These are phyloP conservation scores for Candida wancherniae DNA, from an alignment of 805 yeast species.

Conservation along the genomic window DNA sequence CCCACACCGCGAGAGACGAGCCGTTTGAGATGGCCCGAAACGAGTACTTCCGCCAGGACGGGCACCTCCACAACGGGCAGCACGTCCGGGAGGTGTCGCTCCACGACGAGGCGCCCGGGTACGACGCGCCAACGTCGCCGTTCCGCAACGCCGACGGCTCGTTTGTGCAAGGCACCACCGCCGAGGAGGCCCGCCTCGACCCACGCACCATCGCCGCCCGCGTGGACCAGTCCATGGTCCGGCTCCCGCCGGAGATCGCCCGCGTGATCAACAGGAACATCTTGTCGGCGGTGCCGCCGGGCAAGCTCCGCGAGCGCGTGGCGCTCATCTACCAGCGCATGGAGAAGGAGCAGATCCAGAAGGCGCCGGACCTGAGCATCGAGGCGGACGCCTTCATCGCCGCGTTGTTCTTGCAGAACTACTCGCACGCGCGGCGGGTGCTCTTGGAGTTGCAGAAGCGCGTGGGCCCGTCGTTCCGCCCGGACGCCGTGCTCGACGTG, in stretches of 20 bases:
- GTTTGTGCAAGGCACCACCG: conserved; percentile 37
- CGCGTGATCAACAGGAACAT: conserved; percentile 62
- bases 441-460: conserved; percentile 60
- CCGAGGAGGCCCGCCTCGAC: conserved; percentile 53
- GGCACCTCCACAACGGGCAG: conserved; percentile 5
- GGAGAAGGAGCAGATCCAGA: conserved; percentile 50
- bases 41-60: conserved; percentile 11
- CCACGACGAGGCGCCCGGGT: conserved; percentile 1
- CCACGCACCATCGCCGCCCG: conserved; percentile 55
- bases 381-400: conserved; percentile 81
- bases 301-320: conserved; percentile 55
- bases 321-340: conserved; percentile 51
- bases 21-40: conserved; percentile 15
- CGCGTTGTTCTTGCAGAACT: conserved; percentile 75
- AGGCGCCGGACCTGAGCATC: conserved; percentile 34
- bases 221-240: conserved; percentile 46
- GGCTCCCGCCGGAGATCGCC: conserved; percentile 54
- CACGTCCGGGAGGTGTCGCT: conserved; percentile 4
- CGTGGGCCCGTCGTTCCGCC: conserved; percentile 52
- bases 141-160: conserved; percentile 39
- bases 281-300: conserved; percentile 56
- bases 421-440: conserved; percentile 63
- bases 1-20: conserved; percentile 1
- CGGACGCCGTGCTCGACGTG: conserved; percentile 66
- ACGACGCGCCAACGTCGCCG: conserved; percentile 22